Evolutionary conservation across 495 filamentous ascomycete species (phyloP).

Genomic region (Chaetomidium leptoderma): DNA sequence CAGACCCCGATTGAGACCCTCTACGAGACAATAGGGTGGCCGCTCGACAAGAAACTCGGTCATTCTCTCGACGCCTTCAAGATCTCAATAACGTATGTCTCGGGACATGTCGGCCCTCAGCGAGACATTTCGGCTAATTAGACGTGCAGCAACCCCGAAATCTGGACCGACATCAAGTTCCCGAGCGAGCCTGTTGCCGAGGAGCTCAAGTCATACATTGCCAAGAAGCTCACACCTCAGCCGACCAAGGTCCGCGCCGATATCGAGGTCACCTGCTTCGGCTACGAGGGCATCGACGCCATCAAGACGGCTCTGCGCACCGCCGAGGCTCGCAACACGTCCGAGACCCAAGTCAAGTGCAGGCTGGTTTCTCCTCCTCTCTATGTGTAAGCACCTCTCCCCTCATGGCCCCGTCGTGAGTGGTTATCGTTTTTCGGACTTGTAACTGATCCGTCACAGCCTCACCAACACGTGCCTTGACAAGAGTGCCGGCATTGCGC

Average conservation of each 20-base stretch:
- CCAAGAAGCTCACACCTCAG: slow-evolving; percentile 92
- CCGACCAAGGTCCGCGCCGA: slow-evolving; percentile 97
- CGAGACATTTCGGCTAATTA: background rate
- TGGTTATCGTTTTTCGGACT: background rate
- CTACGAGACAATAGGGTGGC: slow-evolving; percentile 94
- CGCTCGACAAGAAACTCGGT: slow-evolving; percentile 94
- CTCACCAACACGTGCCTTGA: slow-evolving; percentile 89
- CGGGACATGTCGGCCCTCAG: background rate
- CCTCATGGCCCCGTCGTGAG: background rate
- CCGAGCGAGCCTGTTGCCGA: slow-evolving; percentile 77
- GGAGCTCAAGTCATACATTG: slow-evolving; percentile 87
- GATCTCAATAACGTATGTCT: slow-evolving; percentile 86
- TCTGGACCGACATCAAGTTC: slow-evolving; percentile 90
- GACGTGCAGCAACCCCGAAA: slow-evolving; percentile 73
- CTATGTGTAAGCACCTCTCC: slow-evolving; percentile 58
- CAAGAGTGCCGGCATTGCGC: slow-evolving; percentile 77
- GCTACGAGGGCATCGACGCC: slow-evolving; percentile 96
- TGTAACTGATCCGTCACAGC: slow-evolving; percentile 11
- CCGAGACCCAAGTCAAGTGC: slow-evolving; percentile 91
- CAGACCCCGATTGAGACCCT: slow-evolving; percentile 86
- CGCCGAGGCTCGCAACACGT: slow-evolving; percentile 83
- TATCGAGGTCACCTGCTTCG: slow-evolving; percentile 97
- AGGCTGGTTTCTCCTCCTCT: slow-evolving; percentile 92
- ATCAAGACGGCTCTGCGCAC: slow-evolving; percentile 85
- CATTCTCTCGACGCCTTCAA: slow-evolving; percentile 98